These are phyloP conservation scores for Acmispon strigosus DNA, from an alignment of 306 rosid species.

Conservation along the genomic window DNA sequence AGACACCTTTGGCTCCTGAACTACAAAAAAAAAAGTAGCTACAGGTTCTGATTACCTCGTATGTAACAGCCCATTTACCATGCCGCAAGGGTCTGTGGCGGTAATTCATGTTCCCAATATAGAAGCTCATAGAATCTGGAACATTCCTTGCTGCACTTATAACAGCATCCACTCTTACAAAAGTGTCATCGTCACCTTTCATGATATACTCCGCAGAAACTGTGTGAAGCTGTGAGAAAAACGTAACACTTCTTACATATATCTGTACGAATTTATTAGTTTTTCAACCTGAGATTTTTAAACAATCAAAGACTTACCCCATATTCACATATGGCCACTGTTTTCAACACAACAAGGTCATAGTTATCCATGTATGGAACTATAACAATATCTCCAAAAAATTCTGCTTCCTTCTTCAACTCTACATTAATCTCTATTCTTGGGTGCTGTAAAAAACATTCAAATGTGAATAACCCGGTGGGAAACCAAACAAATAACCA, in stretches of 20 bases:
- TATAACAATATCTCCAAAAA: constrained; percentile 81
- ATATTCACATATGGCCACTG: constrained; percentile 90
- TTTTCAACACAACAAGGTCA: constrained; percentile 92
- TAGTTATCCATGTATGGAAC: constrained; percentile 98
- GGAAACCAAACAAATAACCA: background rate
- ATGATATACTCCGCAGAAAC: constrained; percentile 67
- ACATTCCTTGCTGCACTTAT: constrained; percentile 39
- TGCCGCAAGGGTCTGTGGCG: constrained; percentile 79
- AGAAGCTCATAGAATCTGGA: constrained; percentile 49
- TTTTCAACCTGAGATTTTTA: background rate
- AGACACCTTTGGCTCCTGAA: background rate
- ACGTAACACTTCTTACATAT: background rate
- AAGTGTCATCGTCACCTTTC: constrained; percentile 99
- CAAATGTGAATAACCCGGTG: constrained; percentile 15
- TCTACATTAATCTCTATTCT: constrained; percentile 66
- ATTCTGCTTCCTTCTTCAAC: constrained; percentile 87
- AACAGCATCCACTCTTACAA: constrained; percentile 67
- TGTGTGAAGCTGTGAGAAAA: constrained; percentile 54
- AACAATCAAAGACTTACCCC: constrained; percentile 61
- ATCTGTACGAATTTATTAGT: background rate
- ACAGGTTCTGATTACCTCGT: constrained; percentile 50
- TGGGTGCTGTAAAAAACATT: constrained; percentile 48
- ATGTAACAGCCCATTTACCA: constrained; percentile 98
- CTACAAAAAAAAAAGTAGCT: background rate
- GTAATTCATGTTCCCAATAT: constrained; percentile 91